These are phyloP conservation scores for Paramyrothecium sp. DNA, from an alignment of 2,329 filamentous ascomycete genomes.

Conservation along the genomic window DNA sequence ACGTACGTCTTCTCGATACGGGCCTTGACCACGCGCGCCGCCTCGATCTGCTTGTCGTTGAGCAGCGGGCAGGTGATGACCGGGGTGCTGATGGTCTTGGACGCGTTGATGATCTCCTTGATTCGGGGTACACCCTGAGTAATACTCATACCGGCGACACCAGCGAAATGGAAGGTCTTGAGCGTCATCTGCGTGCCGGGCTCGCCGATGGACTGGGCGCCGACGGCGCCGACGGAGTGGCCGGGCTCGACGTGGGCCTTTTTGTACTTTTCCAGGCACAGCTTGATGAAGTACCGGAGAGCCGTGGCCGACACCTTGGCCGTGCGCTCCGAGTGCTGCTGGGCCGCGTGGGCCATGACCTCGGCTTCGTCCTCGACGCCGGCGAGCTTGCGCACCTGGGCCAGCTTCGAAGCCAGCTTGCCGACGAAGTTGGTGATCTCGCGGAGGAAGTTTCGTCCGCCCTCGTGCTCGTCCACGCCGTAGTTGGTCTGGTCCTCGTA, in stretches of 20 bases:
- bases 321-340: conserved; percentile 62
- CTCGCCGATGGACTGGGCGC: conserved; percentile 96
- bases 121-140: conserved; percentile 99
- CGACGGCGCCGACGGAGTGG: conserved; percentile 92
- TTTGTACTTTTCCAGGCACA: conserved; percentile 88
- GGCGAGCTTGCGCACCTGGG: conserved; percentile 47
- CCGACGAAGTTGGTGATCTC: conserved; percentile 73
- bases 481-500: conserved; percentile 71
- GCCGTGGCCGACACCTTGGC: conserved; percentile 80
- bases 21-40: conserved; percentile 87
- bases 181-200: conserved; percentile 98
- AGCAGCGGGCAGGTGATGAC: conserved; percentile 86
- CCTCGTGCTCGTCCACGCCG: conserved; percentile 76
- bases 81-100: conserved; percentile 88
- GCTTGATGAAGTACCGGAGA: conserved; percentile 70
- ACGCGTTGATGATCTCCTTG: conserved; percentile 99
- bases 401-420: conserved; percentile 60
- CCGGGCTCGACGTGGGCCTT: conserved; percentile 91
- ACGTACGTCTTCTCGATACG: conserved; percentile 94
- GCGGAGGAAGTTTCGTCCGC: conserved; percentile 76
- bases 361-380: conserved; percentile 41
- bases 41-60: conserved; percentile 71
- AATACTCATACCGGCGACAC: conserved; percentile 99
- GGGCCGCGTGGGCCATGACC: conserved; percentile 18
- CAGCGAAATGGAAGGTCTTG: conserved; percentile 99